Conservation (phyloP, 768 basidiomycete genomes). For the Nevesoporus exiguus region DNA sequence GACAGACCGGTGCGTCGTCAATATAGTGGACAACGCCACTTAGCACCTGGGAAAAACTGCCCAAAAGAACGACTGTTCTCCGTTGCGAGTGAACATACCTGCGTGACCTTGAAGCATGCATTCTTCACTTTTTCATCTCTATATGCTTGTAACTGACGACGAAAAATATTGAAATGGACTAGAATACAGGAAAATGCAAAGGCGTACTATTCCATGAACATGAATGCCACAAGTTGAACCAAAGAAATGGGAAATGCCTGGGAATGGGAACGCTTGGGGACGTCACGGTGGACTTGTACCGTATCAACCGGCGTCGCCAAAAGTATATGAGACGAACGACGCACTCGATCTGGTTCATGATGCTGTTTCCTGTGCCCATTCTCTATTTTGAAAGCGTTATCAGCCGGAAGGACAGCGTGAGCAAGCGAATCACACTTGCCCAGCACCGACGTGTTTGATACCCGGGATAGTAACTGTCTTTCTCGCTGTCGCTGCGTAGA, state of each 20-base stretch:
- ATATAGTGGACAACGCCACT: conserved; percentile 57
- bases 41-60: conserved; percentile 45
- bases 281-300: conserved; percentile 43
- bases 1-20: conserved; percentile 50
- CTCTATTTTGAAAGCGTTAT: conserved; percentile 36
- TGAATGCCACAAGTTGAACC: conserved; percentile 47
- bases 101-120: conserved; percentile 59
- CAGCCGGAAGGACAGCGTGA: neutral
- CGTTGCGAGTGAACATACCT: conserved; percentile 30
- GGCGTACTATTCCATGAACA: conserved; percentile 63
- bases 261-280: conserved; percentile 46
- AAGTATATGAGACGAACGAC: conserved; percentile 11
- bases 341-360: conserved; percentile 60
- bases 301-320: neutral
- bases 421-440: conserved; percentile 29
- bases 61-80: neutral
- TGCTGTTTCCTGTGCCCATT: conserved; percentile 45
- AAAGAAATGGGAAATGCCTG: conserved; percentile 45
- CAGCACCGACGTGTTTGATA: conserved; percentile 49
- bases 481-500: conserved; percentile 37
- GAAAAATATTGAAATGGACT: neutral
- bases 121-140: conserved; percentile 46
- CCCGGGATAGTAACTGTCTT: conserved; percentile 45
- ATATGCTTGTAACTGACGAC: conserved; percentile 44
- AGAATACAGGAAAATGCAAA: neutral